Evolutionary conservation across 2,329 filamentous ascomycete species (phyloP).

Genomic region (Chaetothyriales sp.): DNA sequence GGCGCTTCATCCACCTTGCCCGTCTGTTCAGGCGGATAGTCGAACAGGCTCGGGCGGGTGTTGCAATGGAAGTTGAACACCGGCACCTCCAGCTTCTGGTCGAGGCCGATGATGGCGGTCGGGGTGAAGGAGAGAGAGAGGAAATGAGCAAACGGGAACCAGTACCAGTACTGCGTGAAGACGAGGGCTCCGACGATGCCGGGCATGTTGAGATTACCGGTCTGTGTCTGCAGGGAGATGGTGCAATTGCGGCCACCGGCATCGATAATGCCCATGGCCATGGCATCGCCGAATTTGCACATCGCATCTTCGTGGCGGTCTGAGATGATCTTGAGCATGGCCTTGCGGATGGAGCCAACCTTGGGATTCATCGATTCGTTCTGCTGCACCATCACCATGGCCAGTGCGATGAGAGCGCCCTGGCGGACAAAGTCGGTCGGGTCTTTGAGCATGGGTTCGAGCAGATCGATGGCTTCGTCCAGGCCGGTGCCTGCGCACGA

Average conservation of each 20-base stretch:
- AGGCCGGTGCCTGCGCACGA: conserved; percentile 92
- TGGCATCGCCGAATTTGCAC: conserved; percentile 93
- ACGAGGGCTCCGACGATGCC: conserved; percentile 96
- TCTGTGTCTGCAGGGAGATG: conserved; percentile 92
- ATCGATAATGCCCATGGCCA: conserved; percentile 93
- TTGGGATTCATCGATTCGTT: conserved; percentile 98
- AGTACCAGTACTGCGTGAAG: conserved; percentile 99
- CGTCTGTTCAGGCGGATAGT: conserved; percentile 94
- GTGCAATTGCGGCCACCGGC: conserved; percentile 97
- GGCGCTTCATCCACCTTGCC: conserved; percentile 88
- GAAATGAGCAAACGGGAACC: conserved; percentile 99
- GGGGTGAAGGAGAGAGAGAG: conserved; percentile 91
- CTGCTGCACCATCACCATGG: conserved; percentile 99
- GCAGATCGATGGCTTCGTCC: conserved; percentile 86
- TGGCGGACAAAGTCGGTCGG: conserved; percentile 97
- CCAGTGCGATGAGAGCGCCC: conserved; percentile 79
- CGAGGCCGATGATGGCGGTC: conserved; percentile 85
- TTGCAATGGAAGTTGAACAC: conserved; percentile 93
- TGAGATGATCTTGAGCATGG: conserved; percentile 79
- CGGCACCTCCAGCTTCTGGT: conserved; percentile 84
- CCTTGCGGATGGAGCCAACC: conserved; percentile 78
- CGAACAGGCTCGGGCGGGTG: conserved; percentile 85
- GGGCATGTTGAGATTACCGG: conserved; percentile 95
- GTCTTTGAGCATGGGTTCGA: conserved; percentile 99
- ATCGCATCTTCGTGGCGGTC: conserved; percentile 97